Evolutionary conservation across 2,329 filamentous ascomycete genomes (phyloP).

Genomic region (Aspergillus sp.): DNA sequence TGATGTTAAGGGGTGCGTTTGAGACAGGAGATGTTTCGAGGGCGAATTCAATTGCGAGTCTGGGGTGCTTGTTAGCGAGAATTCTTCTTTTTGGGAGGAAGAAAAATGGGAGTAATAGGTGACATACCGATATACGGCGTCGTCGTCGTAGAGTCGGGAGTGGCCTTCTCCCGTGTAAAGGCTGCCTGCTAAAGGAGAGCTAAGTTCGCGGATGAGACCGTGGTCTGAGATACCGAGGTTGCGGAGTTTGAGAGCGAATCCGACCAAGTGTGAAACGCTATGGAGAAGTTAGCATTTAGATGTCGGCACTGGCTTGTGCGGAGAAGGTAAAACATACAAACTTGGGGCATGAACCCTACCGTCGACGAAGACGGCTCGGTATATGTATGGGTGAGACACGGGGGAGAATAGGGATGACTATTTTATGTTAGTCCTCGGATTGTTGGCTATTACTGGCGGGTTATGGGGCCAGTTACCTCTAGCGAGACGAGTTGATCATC

Average conservation of each 20-base stretch:
- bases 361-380: slow-evolving; percentile 93
- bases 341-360: slow-evolving; percentile 87
- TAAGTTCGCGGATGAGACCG: slow-evolving; percentile 87
- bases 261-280: slow-evolving; percentile 81
- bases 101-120: too few species aligned
- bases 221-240: slow-evolving; percentile 93
- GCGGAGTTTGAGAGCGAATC: slow-evolving; percentile 88
- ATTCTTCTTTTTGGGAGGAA: not conserved
- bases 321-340: slow-evolving; percentile 57
- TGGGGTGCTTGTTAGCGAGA: slow-evolving; percentile 21
- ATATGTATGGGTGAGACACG: slow-evolving; percentile 87
- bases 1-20: slow-evolving; percentile 51
- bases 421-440: not conserved
- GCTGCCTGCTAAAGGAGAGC: slow-evolving; percentile 81
- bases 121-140: slow-evolving; percentile 73
- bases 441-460: not conserved
- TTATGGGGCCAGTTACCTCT: slow-evolving; percentile 58
- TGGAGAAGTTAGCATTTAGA: slow-evolving; percentile 3
- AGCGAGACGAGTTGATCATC: slow-evolving; percentile 95
- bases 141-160: slow-evolving; percentile 88
- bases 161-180: slow-evolving; percentile 92
- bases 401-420: slow-evolving; percentile 83
- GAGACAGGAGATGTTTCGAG: slow-evolving; percentile 66
- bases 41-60: slow-evolving; percentile 69
- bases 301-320: not conserved